phyloP scores from a whole-genome alignment of 2,329 filamentous ascomycete genomes.

The Penicillium sp. region DNA sequence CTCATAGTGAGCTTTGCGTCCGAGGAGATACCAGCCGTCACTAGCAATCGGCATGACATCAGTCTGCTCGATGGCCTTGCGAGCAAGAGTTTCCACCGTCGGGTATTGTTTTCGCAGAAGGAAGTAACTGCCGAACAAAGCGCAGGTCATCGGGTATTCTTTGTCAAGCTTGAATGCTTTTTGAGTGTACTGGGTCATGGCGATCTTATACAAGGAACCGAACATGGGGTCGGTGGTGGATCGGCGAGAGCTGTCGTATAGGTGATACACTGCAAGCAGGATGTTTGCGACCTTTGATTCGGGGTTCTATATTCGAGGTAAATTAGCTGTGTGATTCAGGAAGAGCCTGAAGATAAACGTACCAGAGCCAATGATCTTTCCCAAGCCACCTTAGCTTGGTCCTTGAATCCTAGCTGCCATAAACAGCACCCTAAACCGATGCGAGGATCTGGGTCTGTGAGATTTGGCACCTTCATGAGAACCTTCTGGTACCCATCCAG shows the following conservation, averaged over 20 bases:
- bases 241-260: constrained; percentile 81
- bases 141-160: constrained; percentile 82
- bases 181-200: constrained; percentile 92
- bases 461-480: constrained; percentile 77
- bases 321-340: neutral
- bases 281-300: constrained; percentile 89
- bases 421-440: constrained; percentile 96
- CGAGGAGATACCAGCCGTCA: constrained; percentile 95
- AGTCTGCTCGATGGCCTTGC: constrained; percentile 91
- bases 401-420: constrained; percentile 94
- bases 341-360: constrained; percentile 33
- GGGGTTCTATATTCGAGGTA: constrained; percentile 52
- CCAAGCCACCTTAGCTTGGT: constrained; percentile 89
- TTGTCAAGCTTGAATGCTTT: constrained; percentile 93
- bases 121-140: constrained; percentile 89
- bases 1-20: constrained; percentile 83
- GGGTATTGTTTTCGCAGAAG: constrained; percentile 75
- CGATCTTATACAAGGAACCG: constrained; percentile 79
- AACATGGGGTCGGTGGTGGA: constrained; percentile 84
- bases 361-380: constrained; percentile 77
- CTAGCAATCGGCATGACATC: constrained; percentile 96
- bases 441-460: constrained; percentile 89
- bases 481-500: constrained; percentile 84
- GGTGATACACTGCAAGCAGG: constrained; percentile 83
- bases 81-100: constrained; percentile 81